Evolutionary conservation across 2,329 filamentous ascomycete species (phyloP).

Genomic region (Fusarium bulbicola): DNA sequence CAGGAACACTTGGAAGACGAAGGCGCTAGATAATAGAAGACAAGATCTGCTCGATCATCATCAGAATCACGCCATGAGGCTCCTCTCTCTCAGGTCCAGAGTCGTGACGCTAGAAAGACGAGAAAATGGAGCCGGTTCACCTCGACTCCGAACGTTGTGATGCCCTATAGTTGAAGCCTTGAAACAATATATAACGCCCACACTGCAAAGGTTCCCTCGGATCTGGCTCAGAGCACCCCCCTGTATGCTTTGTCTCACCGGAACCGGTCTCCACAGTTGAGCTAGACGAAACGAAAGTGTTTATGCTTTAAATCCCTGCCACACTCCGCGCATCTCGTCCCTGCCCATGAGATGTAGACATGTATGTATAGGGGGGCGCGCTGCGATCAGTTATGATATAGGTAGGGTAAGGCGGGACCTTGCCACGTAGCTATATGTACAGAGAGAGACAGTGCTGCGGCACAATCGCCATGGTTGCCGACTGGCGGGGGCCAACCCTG

Average conservation of each 20-base stretch:
- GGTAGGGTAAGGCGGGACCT: conserved; percentile 23
- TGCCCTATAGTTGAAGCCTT: conserved; percentile 33
- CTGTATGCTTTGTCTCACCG: conserved; percentile 35
- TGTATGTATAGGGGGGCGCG: conserved; percentile 3
- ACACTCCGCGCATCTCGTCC: conserved; percentile 22
- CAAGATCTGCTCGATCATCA: conserved; percentile 35
- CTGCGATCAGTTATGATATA: conserved; percentile 30
- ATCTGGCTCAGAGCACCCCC: conserved; percentile 25
- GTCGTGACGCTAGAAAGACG: conserved; percentile 16
- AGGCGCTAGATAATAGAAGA: conserved; percentile 32
- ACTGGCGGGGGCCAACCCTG: conserved; percentile 25
- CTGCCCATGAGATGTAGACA: conserved; percentile 16
- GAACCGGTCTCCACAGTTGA: conserved; percentile 34
- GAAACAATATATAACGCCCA: conserved; percentile 28
- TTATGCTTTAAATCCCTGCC: conserved; percentile 31
- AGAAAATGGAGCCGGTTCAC: conserved; percentile 24
- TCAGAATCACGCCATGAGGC: conserved; percentile 35
- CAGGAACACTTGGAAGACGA: conserved; percentile 20
- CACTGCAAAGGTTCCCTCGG: conserved; percentile 30
- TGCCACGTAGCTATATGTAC: conserved; percentile 32
- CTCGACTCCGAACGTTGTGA: neutral
- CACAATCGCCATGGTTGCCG: conserved; percentile 25
- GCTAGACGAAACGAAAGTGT: conserved; percentile 32
- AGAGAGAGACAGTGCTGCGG: neutral
- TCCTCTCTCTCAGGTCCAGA: conserved; percentile 23